Evolutionary conservation across 768 basidiomycete species (phyloP), one percentile per base, ranked within the genome.

Genomic region (Tylopilus sp.): DNA sequence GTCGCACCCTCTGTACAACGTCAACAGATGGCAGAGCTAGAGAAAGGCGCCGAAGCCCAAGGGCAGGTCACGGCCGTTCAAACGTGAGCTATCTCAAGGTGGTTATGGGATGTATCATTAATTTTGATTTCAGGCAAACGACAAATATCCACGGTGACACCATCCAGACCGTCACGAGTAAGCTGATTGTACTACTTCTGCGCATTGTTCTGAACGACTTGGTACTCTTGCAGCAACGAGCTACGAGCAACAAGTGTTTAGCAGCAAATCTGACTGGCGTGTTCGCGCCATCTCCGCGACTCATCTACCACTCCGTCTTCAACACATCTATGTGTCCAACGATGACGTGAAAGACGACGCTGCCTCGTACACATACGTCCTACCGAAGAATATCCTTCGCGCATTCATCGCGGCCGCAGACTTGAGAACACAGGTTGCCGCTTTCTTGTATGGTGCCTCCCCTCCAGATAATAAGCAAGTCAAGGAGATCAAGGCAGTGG

Each of bases 341-440:
- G 97, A 99, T 64, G 96, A 99, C 65, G 95, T 99, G 65, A 96
- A 96, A 72, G 97, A 99, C 66, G 97, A 98, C 64, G 93, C 95
- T 6, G 85, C 87, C 22, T 91, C 91, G 9, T 93, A 82, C 71
- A 99, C 97, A 34, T 98, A 92, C 64, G 93, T 99, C 49, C 78
- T 99, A 48, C 95, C 97, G 26, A 99, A 99, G 81, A 99, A 99
- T 70, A 80, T 98, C 48, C 78, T 99, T 29, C 87, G 91, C 43
- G 88, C 93, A 3, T 98, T 99, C 75, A 89, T 98, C 62, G 83
- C 87, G 21, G 88, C 92, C 19, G 84, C 94, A 24, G 97, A 99
- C 72, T 80, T 98, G 30, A 89, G 97, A 33, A 97, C 97, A 3
- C 96, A 98, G 72, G 89, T 98, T 31, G 93, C 93, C 1, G 96